Evolutionary conservation across 441 rosid species (phyloP).

Genomic region (Gossypium gossypioides): DNA sequence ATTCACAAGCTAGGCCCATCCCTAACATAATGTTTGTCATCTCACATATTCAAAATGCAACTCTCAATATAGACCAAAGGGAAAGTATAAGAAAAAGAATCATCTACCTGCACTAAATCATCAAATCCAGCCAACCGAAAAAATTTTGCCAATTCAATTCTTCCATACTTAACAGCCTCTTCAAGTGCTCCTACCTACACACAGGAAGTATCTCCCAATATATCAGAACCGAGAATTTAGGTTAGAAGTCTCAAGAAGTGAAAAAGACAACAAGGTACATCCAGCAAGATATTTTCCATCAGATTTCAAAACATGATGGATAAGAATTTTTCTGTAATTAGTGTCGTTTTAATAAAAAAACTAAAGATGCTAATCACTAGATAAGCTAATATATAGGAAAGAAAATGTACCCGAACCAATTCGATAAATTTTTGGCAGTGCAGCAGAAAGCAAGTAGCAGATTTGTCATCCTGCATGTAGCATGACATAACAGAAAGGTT

Average conservation of each 20-base stretch:
- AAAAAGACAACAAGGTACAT: neutral
- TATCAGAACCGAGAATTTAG: neutral
- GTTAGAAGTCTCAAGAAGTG: neutral
- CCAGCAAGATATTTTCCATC: neutral
- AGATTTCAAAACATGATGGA: neutral
- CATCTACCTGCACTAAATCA: slow-evolving; percentile 48
- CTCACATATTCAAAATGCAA: neutral
- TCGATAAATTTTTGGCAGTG: slow-evolving; percentile 87
- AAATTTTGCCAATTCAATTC: slow-evolving; percentile 57
- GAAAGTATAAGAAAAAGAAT: neutral
- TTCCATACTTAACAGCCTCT: slow-evolving; percentile 68
- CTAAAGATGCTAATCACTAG: neutral
- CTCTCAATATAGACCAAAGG: neutral
- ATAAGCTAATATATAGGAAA: slow-evolving; percentile 1
- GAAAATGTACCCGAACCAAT: slow-evolving; percentile 64
- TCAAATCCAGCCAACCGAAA: slow-evolving; percentile 37
- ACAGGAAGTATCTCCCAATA: neutral
- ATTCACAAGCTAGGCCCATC: neutral
- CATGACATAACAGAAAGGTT: slow-evolving; percentile 16
- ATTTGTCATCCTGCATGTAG: slow-evolving; percentile 71
- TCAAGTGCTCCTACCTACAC: slow-evolving; percentile 65
- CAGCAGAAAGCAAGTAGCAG: slow-evolving; percentile 83
- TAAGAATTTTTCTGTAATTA: neutral
- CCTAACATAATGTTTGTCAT: neutral
- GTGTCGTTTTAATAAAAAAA: neutral